Base-by-base conservation (phyloP, 148 eudicot species). In the Rhododendron molle region DNA sequence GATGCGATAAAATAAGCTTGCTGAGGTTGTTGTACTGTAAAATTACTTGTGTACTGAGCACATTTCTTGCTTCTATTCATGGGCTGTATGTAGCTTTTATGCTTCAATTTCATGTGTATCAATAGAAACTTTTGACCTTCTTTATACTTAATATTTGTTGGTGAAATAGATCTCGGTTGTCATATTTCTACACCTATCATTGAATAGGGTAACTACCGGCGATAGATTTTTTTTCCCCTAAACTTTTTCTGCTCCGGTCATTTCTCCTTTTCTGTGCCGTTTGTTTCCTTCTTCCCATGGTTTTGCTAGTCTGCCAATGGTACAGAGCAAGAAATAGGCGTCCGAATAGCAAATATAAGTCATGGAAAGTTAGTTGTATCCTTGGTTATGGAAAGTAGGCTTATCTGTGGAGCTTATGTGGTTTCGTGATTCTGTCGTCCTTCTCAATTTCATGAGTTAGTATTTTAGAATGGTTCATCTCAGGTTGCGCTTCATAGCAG, bases 1-100 rank as follows among this genome's bases (percentile, higher is more conserved):
- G 20, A 80, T 58, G 76, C 80, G 72, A 87, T 40, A 81, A 83
- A 88, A 86, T 81, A 85, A 88, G 81, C 81, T 80, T 80, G 26
- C 44, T 73, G 23, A 46, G 83, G 69, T 28, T 36, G 54, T 87
- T 84, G 16, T 20, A 15, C 76, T 47, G 86, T 52, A 86, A 44
- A 74, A 28, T 86, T 82, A 84, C 79, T 81, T 16, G 15, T 89
- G 87, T 89, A 78, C 58, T 49, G 49, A 60, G 49, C 76, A 32
- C 46, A 73, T 71, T 54, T 65, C 26, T 81, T 78, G 67, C 82
- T 76, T 84, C 78, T 87, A 85, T 85, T 78, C 34, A 60, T 84
- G 60, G 7, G 73, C 84, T 85, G 71, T 76, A 44, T 47, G 28
- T 83, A 76, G 76, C 83, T 78, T 81, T 78, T 60, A 12, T 21